These are phyloP conservation scores for Mimosa pudica DNA, from an alignment of 306 rosid species.

Conservation along the genomic window DNA sequence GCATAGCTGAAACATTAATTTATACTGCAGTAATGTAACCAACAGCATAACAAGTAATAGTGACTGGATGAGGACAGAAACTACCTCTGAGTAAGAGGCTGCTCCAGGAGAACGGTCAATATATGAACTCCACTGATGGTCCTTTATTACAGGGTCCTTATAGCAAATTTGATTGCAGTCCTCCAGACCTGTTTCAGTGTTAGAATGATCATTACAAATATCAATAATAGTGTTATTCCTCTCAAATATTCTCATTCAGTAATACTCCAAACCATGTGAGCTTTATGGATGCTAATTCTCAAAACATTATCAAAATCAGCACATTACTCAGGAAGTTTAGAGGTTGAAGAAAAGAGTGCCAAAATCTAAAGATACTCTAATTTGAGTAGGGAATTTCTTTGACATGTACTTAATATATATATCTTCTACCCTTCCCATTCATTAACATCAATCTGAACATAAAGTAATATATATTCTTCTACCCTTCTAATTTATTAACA, in stretches of 20 bases:
- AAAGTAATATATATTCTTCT: not conserved
- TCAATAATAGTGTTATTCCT: too few relatives aligned
- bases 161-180: constrained; percentile 80
- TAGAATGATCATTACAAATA: too few relatives aligned
- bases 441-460: not conserved
- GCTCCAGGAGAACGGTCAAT: constrained; percentile 96
- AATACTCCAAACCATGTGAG: constrained; percentile 12
- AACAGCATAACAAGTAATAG: constrained; percentile 6
- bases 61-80: constrained; percentile 8
- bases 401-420: not conserved
- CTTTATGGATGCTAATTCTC: not conserved
- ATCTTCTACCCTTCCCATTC: not conserved
- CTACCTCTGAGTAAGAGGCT: constrained; percentile 73
- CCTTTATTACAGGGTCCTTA: constrained; percentile 91
- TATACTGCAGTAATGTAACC: not conserved
- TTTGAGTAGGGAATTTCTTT: not conserved
- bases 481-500: not conserved
- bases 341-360: not conserved
- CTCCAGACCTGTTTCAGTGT: constrained; percentile 62
- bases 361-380: not conserved
- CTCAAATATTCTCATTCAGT: not conserved
- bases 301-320: not conserved
- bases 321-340: not conserved
- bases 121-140: constrained; percentile 91
- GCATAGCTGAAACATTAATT: not conserved